Evolutionary conservation across 2,329 filamentous ascomycete species (phyloP).

Genomic region (Ascochyta pisi): DNA sequence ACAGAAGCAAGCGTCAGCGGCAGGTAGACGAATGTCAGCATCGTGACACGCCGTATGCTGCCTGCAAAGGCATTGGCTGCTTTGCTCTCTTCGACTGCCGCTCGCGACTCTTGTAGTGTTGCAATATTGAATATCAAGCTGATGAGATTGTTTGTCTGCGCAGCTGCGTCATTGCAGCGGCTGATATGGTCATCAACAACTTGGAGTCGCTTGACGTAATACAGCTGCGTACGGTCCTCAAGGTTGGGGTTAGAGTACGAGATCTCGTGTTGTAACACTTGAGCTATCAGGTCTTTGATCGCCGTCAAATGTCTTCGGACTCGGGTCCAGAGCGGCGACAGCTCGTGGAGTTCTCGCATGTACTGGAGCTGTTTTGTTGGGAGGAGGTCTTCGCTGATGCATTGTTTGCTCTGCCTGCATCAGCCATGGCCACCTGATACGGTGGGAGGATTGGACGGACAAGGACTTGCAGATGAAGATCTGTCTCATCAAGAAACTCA

Average conservation of each 20-base stretch:
- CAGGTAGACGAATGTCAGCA: slow-evolving; percentile 25
- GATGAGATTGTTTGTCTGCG: slow-evolving; percentile 23
- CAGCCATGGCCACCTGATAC: not conserved
- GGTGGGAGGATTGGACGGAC: not conserved
- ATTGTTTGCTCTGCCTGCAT: slow-evolving; percentile 13
- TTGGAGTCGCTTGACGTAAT: slow-evolving; percentile 10
- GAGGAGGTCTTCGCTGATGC: slow-evolving; percentile 9
- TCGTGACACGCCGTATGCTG: slow-evolving; percentile 18
- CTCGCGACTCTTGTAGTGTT: slow-evolving; percentile 20
- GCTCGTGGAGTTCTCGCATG: slow-evolving; percentile 16
- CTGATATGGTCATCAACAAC: slow-evolving; percentile 19
- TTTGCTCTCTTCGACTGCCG: slow-evolving; percentile 22
- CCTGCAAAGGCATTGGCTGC: slow-evolving; percentile 18
- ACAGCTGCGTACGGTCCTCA: not conserved
- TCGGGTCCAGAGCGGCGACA: slow-evolving; percentile 17
- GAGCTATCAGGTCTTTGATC: slow-evolving; percentile 14
- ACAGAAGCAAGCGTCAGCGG: slow-evolving; percentile 24
- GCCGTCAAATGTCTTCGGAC: slow-evolving; percentile 15
- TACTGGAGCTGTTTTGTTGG: slow-evolving; percentile 15
- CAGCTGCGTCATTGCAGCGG: slow-evolving; percentile 18
- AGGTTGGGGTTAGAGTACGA: not conserved
- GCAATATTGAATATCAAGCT: slow-evolving; percentile 22
- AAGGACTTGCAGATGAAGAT: slow-evolving; percentile 10
- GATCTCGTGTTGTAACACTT: slow-evolving; percentile 14
- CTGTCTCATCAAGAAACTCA: slow-evolving; percentile 14